Evolutionary conservation across 257 asterid species (phyloP), one percentile per base, ranked within the genome.

Genomic region (Ilex asprella): DNA sequence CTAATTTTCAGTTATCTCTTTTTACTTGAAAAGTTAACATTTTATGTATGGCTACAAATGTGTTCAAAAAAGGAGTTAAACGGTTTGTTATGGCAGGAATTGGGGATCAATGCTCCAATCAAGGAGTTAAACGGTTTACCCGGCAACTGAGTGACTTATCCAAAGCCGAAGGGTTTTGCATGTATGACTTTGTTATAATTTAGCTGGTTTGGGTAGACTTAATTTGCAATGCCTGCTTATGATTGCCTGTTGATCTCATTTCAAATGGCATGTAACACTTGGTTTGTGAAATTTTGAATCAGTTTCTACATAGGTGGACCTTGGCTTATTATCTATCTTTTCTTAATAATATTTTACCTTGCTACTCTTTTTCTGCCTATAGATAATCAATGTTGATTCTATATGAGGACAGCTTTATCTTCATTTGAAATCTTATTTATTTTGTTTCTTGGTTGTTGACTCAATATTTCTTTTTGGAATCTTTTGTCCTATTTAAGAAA

Each of bases 91-190:
- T 46, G 39, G 39, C 31, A 70, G 75, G 75, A 30, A 51, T 70
- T 44, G 75, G 70, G 0, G 63, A 70, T 7, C 64, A 43, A 6
- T 70, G 75, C 65, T 41, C 49, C 6, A 57, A 16, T 59, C 53
- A 31, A 41, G 65, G 32, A 46, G 35, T n/a, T 53, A 43, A 13
- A 7, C 41, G 9, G 10, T 58, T 58, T 16, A 59, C 67, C 9
- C 15, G 3, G 2, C 59, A 59, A n/a, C 67, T 70, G 31, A 27
- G 15, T 1, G n/a, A 39, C 12, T 60, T 70, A 35, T 64, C 75
- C 0, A 39, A 55, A 59, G 64, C 75, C 16, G 30, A 56, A 6
- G 75, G 75, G 0, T 59, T 64, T 29, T 70, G 75, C 30, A 7
- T 70, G 75, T 71, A 65, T 0, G 75, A 31, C 39, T 12, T 21